Evolutionary conservation across 768 basidiomycete species (phyloP).

Genomic region (Hemileccinum impolitum): DNA sequence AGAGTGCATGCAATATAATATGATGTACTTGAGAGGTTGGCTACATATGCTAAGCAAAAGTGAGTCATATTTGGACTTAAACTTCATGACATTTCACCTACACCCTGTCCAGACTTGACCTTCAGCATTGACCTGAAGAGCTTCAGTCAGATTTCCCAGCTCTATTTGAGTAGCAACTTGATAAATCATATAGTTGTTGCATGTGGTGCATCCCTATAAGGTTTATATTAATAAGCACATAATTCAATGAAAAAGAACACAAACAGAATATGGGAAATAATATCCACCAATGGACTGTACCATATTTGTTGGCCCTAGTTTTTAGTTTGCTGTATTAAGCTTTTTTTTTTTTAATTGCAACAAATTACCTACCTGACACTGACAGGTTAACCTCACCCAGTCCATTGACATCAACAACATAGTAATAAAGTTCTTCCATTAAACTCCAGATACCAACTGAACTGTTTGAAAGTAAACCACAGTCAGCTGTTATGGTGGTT

Average conservation of each 20-base stretch:
- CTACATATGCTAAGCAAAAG: too few relatives aligned
- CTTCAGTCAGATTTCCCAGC: neutral
- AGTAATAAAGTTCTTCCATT: neutral
- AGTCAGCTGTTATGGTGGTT: conserved; percentile 14
- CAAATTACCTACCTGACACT: neutral
- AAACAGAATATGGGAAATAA: too few relatives aligned
- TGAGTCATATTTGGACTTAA: neutral
- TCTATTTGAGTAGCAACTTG: neutral
- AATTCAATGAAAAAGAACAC: too few relatives aligned
- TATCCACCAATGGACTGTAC: too few relatives aligned
- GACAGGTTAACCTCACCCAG: neutral
- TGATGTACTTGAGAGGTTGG: neutral
- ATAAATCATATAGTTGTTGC: neutral
- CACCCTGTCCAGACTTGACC: too few relatives aligned
- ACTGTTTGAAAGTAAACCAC: conserved; percentile 12
- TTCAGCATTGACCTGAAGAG: neutral
- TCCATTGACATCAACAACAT: conserved; percentile 2
- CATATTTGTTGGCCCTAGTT: too few relatives aligned
- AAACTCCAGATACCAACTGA: neutral
- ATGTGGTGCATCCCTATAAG: neutral
- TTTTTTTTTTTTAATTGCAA: too few relatives aligned
- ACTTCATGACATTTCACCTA: neutral
- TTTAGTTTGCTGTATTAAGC: too few relatives aligned
- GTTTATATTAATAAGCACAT: too few relatives aligned
- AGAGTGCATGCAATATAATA: conserved; percentile 9